Base-by-base conservation (phyloP, 2,329 filamentous ascomycete species). In the Pestalotiopsis sp. region DNA sequence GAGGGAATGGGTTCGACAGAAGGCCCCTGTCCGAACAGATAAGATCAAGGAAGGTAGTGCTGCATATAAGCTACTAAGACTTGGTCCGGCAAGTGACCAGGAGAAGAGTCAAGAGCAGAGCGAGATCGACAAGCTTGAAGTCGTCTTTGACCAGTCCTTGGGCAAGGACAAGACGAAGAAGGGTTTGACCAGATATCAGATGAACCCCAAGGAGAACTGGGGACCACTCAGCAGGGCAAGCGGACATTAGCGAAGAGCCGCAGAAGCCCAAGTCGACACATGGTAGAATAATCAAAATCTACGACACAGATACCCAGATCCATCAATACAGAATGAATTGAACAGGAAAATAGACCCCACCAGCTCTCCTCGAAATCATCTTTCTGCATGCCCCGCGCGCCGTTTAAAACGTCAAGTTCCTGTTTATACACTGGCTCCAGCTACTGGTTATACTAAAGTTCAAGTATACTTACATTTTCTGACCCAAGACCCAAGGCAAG, bases 181-280 rank as follows among this genome's bases (percentile, higher is more conserved):
- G 78, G 92, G 91, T 72, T 85, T 97, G 60, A 90, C 97, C 66
- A 86, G 95, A 71, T 99, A 98, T 80, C 96, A 97, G 83, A 83
- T 91, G 70, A 98, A 98, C 78, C 96, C 96, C 60, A 86, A 92
- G 69, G 91, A 94, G 76, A 96, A 98, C 79, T 99, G 96, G 96
- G 96, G 96, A 0, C 96, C 96, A 1, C 90, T 97, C 89, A 84
- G 82, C 66, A 83, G 84, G 72, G 88, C 88, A 31, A 85, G 79
- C 72, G 83, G 82, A n/a, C 79, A 80, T 85, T 95, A 79, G 94
- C 86, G 40, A 64, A 69, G 89, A 52, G n/a, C 3, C 7, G 45
- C 17, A 9, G 45, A 52, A n/a, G 20, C 45, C 45, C 45, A 52
- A 6, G 7, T 52, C 45, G 20, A 20, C 14, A 52, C 17, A 20